Conservation (phyloP, 139 green algal species). For the Closterium sp. region DNA sequence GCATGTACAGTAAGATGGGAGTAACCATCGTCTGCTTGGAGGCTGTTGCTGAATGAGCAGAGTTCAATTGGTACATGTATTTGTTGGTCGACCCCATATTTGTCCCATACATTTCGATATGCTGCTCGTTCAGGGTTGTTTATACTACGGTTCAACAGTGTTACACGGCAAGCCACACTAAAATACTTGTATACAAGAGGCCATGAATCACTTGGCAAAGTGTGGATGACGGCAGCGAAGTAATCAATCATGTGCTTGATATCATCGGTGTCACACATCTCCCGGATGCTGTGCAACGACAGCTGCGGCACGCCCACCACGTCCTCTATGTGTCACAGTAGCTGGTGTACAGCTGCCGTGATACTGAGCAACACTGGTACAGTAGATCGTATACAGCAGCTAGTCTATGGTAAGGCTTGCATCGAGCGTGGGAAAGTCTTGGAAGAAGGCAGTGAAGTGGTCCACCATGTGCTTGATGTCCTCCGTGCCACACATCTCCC, state of each 20-base stretch:
- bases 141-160: too few species aligned
- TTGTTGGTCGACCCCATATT: too few species aligned
- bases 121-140: too few species aligned
- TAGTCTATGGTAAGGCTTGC: conserved; percentile 31
- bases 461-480: conserved; percentile 50
- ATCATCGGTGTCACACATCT: conserved; percentile 63
- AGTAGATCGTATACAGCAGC: background rate
- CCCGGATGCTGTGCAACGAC: conserved; percentile 86
- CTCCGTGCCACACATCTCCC: conserved; percentile 68
- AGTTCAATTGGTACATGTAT: too few species aligned
- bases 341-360: background rate
- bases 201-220: too few species aligned
- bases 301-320: conserved; percentile 74
- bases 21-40: too few species aligned
- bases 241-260: conserved; percentile 45
- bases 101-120: too few species aligned
- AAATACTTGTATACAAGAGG: too few species aligned
- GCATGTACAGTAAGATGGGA: too few species aligned
- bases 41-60: too few species aligned
- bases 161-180: too few species aligned
- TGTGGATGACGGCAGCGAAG: conserved; percentile 43
- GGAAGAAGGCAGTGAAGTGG: conserved; percentile 53
- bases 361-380: too few species aligned
- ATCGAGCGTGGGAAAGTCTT: conserved; percentile 33
- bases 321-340: background rate